phyloP scores from a whole-genome alignment of 106 monocot genomes.

The Apostasia ramifera region DNA sequence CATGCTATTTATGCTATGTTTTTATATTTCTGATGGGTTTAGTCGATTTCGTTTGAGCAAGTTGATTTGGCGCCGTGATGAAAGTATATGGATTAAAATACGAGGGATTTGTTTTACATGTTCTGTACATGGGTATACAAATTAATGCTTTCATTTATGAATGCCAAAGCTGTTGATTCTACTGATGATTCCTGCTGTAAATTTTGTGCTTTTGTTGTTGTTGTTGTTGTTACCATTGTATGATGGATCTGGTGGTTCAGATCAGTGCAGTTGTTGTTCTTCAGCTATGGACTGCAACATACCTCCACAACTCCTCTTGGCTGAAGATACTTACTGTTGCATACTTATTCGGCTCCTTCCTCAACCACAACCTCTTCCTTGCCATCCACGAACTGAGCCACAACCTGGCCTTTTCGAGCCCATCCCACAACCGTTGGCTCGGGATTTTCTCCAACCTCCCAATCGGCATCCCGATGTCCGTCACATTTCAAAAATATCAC shows the following conservation, averaged over 20 bases:
- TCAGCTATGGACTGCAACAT: constrained; percentile 72
- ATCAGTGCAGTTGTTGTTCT: constrained; percentile 57
- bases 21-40: too few species aligned
- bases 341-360: constrained; percentile 78
- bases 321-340: constrained; percentile 57
- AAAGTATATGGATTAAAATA: too few species aligned
- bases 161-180: too few species aligned
- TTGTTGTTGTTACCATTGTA: neutral
- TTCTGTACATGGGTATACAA: too few species aligned
- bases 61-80: too few species aligned
- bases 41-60: too few species aligned
- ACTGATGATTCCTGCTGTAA: too few species aligned
- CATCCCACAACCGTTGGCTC: constrained; percentile 51
- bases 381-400: constrained; percentile 89
- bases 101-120: too few species aligned
- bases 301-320: constrained; percentile 51
- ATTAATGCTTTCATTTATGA: too few species aligned
- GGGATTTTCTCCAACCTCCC: constrained; percentile 88
- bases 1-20: too few species aligned
- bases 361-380: constrained; percentile 85
- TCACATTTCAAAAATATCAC: constrained; percentile 89
- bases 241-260: constrained; percentile 19
- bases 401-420: constrained; percentile 78
- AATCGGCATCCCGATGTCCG: constrained; percentile 76
- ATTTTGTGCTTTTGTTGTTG: too few species aligned